Percentiles rank a stretch among this genome's conserved stretches.
These are phyloP conservation scores for Ammopiptanthus mongolicus DNA, from an alignment of 306 rosid species.

Conservation along the genomic window DNA sequence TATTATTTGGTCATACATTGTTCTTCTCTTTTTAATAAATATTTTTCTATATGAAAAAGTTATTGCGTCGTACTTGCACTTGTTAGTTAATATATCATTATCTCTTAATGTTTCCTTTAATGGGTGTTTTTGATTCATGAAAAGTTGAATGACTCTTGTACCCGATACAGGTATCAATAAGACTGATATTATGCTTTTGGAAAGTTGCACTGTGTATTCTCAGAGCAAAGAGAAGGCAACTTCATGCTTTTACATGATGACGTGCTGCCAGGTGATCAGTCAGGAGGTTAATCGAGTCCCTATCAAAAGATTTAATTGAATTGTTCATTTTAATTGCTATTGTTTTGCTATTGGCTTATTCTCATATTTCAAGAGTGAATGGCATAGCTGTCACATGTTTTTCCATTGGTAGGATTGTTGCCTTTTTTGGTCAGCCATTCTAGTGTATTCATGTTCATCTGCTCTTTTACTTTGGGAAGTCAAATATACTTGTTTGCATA, in stretches of 20 bases:
- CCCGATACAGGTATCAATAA: conserved; percentile 46
- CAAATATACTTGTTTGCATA: not conserved
- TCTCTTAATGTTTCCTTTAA: conserved; percentile 4
- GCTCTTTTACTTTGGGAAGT: not conserved
- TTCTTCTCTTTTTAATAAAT: not conserved
- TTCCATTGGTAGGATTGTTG: not conserved
- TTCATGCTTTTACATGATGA: conserved; percentile 55
- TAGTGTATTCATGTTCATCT: not conserved
- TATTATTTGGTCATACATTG: not conserved
- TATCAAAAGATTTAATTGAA: conserved; percentile 42
- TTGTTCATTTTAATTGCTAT: conserved; percentile 40
- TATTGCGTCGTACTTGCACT: not conserved
- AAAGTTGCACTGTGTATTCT: conserved; percentile 57
- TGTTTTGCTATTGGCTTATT: not conserved
- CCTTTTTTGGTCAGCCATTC: not conserved
- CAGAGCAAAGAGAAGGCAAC: conserved; percentile 61
- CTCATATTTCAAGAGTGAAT: conserved; percentile 12
- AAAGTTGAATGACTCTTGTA: conserved; percentile 16
- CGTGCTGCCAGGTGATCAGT: conserved; percentile 33
- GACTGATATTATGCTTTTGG: conserved; percentile 46
- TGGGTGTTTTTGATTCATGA: not conserved
- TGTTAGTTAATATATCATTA: conserved; percentile 10
- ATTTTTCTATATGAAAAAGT: not conserved
- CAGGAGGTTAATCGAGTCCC: conserved; percentile 37
- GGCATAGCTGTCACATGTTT: not conserved